A percentile compares a stretch with the other conserved stretches of the same genome.
phyloP scores from a whole-genome alignment of 2,329 filamentous ascomycete species.

The Dactylellina parvicollis region DNA sequence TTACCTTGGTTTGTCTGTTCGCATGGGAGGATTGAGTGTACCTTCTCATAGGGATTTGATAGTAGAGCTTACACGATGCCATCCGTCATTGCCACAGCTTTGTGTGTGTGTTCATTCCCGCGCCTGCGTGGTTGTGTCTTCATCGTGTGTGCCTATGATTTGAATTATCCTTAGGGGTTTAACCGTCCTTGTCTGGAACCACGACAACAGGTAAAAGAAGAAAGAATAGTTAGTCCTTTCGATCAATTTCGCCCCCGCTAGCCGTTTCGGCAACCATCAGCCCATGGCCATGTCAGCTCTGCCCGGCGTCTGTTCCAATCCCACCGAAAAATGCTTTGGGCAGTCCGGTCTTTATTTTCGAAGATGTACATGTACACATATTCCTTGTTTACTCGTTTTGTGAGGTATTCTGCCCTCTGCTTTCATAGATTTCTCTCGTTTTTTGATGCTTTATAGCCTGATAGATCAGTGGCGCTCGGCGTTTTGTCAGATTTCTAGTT shows the following conservation, averaged over 20 bases:
- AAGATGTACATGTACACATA: conserved; percentile 43
- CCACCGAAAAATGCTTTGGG: conserved; percentile 46
- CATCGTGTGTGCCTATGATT: conserved; percentile 55
- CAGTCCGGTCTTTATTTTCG: conserved; percentile 38
- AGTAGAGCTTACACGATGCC: conserved; percentile 55
- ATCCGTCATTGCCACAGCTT: conserved; percentile 54
- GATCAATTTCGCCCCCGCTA: conserved; percentile 51
- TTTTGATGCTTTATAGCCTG: conserved; percentile 7
- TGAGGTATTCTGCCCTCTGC: conserved; percentile 40
- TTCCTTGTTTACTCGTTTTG: conserved; percentile 15
- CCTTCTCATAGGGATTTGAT: conserved; percentile 55
- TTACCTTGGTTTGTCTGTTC: conserved; percentile 32
- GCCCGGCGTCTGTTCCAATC: conserved; percentile 44
- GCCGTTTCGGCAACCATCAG: conserved; percentile 53
- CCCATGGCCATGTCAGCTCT: conserved; percentile 55
- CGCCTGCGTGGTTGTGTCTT: conserved; percentile 54
- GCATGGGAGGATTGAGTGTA: conserved; percentile 52
- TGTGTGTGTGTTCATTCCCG: conserved; percentile 55
- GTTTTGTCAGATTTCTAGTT: conserved; percentile 53
- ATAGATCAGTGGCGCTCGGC: conserved; percentile 49
- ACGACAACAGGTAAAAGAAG: conserved; percentile 42
- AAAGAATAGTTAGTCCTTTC: conserved; percentile 16
- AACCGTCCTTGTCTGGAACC: conserved; percentile 54
- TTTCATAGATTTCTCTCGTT: conserved; percentile 27
- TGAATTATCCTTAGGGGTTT: conserved; percentile 55